Percentiles rank a stretch among this genome's conserved stretches.
Evolutionary conservation across 2,329 filamentous ascomycete species (phyloP).

Genomic region (Neonectria hederae): DNA sequence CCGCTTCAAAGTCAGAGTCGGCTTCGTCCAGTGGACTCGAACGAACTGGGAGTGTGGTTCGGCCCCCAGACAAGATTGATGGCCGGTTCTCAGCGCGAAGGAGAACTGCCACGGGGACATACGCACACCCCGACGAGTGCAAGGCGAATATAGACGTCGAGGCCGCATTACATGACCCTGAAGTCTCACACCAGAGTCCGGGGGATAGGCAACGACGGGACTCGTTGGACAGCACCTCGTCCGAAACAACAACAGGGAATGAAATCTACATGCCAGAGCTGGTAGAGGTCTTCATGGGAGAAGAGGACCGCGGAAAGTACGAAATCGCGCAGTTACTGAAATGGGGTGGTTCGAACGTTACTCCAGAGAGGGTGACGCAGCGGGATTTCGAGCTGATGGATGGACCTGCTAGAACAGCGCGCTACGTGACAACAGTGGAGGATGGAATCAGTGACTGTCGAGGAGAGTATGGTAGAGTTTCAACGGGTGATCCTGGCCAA

Average conservation of each 20-base stretch:
- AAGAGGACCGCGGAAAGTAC: conserved; percentile 80
- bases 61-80: conserved; percentile 78
- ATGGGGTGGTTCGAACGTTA: conserved; percentile 4
- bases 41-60: conserved; percentile 66
- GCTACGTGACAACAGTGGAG: conserved; percentile 2
- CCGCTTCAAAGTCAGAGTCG: conserved; percentile 43
- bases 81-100: conserved; percentile 81
- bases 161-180: conserved; percentile 10
- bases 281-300: conserved; percentile 80
- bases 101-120: conserved; percentile 73
- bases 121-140: conserved; percentile 73
- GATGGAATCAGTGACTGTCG: background rate
- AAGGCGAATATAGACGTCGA: conserved; percentile 41
- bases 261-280: conserved; percentile 73
- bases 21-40: conserved; percentile 49
- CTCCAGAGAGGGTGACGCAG: background rate
- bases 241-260: conserved; percentile 63
- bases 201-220: conserved; percentile 49
- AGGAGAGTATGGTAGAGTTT: conserved; percentile 15
- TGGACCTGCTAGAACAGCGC: conserved; percentile 20
- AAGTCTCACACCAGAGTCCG: background rate
- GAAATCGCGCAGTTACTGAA: conserved; percentile 63
- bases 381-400: background rate
- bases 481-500: conserved; percentile 2
- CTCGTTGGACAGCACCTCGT: conserved; percentile 74